phyloP scores from a whole-genome alignment of 805 yeast species.

The Jamesozyma piceae region DNA sequence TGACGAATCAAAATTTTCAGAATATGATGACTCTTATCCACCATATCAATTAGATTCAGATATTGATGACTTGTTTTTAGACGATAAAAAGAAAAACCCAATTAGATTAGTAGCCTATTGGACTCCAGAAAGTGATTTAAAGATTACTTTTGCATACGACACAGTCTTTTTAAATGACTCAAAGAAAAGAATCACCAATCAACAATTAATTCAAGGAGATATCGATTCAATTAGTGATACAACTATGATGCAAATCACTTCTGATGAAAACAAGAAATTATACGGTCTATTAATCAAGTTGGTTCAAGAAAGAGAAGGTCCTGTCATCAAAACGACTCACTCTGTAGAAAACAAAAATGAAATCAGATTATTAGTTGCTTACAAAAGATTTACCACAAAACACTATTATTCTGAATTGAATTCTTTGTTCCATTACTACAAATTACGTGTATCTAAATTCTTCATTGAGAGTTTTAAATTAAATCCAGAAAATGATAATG shows the following conservation, averaged over 20 bases:
- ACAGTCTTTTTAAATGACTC: slow-evolving; percentile 40
- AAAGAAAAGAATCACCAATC: neutral
- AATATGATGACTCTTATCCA: slow-evolving; percentile 16
- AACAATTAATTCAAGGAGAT: slow-evolving; percentile 30
- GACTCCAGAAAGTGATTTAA: slow-evolving; percentile 30
- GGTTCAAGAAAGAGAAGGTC: slow-evolving; percentile 74
- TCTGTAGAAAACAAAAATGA: slow-evolving; percentile 74
- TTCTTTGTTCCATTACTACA: slow-evolving; percentile 81
- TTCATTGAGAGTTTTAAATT: slow-evolving; percentile 79
- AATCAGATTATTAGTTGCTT: slow-evolving; percentile 82
- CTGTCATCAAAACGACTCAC: slow-evolving; percentile 73
- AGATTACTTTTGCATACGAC: slow-evolving; percentile 60
- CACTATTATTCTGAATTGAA: slow-evolving; percentile 81
- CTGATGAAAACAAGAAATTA: slow-evolving; percentile 66
- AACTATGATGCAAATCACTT: slow-evolving; percentile 67
- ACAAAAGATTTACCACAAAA: slow-evolving; percentile 72
- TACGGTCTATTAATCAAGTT: slow-evolving; percentile 64
- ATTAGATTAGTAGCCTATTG: slow-evolving; percentile 64
- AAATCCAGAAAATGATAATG: slow-evolving; percentile 38
- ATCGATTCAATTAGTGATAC: slow-evolving; percentile 66
- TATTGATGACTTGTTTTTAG: slow-evolving; percentile 77
- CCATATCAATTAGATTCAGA: slow-evolving; percentile 55
- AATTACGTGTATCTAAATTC: slow-evolving; percentile 74
- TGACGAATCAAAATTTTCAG: neutral
- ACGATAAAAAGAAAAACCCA: slow-evolving; percentile 47